Conservation (phyloP, 2,329 filamentous ascomycete genomes). For the Ascochyta koolunga region DNA sequence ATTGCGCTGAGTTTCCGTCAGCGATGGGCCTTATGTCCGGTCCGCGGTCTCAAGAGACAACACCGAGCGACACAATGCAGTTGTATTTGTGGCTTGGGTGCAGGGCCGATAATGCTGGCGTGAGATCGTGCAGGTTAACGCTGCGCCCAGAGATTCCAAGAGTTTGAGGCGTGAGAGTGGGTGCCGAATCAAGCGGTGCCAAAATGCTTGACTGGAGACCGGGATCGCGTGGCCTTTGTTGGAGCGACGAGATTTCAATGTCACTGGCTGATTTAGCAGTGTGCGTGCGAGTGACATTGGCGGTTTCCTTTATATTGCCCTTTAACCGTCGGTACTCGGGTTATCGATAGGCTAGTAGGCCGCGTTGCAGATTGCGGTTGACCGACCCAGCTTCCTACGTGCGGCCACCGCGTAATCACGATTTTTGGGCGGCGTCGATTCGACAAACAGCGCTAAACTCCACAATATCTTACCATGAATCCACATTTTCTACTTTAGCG, state of each 20-base stretch:
- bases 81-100: constrained; percentile 9
- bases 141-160: constrained; percentile 8
- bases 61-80: neutral
- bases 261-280: constrained; percentile 8
- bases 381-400: constrained; percentile 1
- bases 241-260: neutral
- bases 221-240: neutral
- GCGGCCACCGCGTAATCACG: constrained; percentile 4
- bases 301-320: constrained; percentile 13
- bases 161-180: constrained; percentile 1
- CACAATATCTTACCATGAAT: neutral
- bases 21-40: neutral
- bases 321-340: constrained; percentile 17
- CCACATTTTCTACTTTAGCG: constrained; percentile 8
- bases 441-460: neutral
- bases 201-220: constrained; percentile 11
- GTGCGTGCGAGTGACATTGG: constrained; percentile 8
- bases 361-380: constrained; percentile 1
- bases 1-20: constrained; percentile 10
- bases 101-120: neutral
- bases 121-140: constrained; percentile 6
- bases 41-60: constrained; percentile 4
- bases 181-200: constrained; percentile 9
- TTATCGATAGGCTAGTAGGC: constrained; percentile 4
- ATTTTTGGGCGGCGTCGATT: neutral